phyloP scores from a whole-genome alignment of 768 basidiomycete species.

The Lactarius evosmus region DNA sequence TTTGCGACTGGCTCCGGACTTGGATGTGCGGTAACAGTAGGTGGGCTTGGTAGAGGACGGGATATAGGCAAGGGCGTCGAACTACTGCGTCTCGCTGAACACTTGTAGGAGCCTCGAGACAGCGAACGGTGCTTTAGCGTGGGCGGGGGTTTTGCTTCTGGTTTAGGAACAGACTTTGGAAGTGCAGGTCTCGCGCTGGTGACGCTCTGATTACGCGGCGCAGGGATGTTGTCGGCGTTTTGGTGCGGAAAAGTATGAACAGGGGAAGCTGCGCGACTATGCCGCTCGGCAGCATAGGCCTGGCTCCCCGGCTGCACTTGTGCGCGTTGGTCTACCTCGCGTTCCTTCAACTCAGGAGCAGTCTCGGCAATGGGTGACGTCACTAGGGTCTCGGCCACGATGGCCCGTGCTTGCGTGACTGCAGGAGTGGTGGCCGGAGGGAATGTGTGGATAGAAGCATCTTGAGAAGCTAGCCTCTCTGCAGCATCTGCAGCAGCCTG shows the following conservation, averaged over 20 bases:
- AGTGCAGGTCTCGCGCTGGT: neutral
- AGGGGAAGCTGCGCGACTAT: neutral
- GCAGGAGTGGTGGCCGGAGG: neutral
- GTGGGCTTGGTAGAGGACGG: constrained; percentile 24
- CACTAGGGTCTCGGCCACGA: neutral
- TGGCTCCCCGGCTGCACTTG: neutral
- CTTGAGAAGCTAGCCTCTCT: constrained; percentile 15
- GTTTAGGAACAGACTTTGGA: constrained; percentile 1
- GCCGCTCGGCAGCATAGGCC: neutral
- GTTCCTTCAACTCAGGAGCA: neutral
- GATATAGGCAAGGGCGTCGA: constrained; percentile 21
- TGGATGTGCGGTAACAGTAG: constrained; percentile 13
- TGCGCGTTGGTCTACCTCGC: neutral
- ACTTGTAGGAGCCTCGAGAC: constrained; percentile 7
- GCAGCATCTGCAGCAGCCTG: constrained; percentile 16
- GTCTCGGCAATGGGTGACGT: neutral
- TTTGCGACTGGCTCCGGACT: constrained; percentile 14
- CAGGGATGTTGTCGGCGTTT: constrained; percentile 1
- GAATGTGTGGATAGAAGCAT: neutral
- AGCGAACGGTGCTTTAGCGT: neutral
- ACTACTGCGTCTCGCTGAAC: constrained; percentile 11
- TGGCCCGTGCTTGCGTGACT: neutral
- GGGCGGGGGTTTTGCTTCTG: neutral
- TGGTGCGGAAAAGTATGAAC: neutral
- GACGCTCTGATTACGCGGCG: neutral